Evolutionary conservation across 169 alveolate species (phyloP), one percentile per base, ranked within the genome.

Genomic region (Nephromyces sp.): DNA sequence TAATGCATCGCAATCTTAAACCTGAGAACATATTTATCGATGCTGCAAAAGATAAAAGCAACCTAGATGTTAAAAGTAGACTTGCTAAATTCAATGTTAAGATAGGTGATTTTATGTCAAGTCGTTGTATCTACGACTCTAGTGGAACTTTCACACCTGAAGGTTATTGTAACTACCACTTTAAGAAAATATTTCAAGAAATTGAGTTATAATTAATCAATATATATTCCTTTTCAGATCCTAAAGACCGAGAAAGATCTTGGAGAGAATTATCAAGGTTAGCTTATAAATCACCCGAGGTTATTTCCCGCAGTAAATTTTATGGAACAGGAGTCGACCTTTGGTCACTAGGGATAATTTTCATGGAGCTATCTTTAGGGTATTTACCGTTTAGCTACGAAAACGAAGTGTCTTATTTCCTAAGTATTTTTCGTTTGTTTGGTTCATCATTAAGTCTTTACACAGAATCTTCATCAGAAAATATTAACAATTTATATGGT

Each of bases 201-300:
- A 43, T 15, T 43, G n/a, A 15, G n/a, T 15, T 15, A 43, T 15
- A n/a, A 43, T n/a, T 43, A 15, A 43, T 43, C 57, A 15, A n/a
- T 43, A 15, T 15, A 8, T 66, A 21, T 15, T 8, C 8, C 51
- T 29, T 3, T 25, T 2, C 72, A 78, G 92, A 89, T 70, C 94
- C 94, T 6, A 84, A 85, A 66, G 94, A 89, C 31, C 72, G 94
- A 57, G 92, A 87, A 32, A 76, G 94, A 61, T 89, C 94, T 6
- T 86, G 86, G 3, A 85, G 94, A 69, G 94, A 89, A 68, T 78
- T 87, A 31, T 65, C 85, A 65, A 66, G 94, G 32, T 61, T 89
- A 62, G 87, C 92, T 92, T 92, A 92, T 76, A 68, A 93, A 32
- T 92, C 96, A n/a, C 96, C 96, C n/a, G 96, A 92, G 78, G 66